These are phyloP conservation scores for Leucocoprinus sp. DNA, from an alignment of 768 basidiomycete species.

Conservation along the genomic window DNA sequence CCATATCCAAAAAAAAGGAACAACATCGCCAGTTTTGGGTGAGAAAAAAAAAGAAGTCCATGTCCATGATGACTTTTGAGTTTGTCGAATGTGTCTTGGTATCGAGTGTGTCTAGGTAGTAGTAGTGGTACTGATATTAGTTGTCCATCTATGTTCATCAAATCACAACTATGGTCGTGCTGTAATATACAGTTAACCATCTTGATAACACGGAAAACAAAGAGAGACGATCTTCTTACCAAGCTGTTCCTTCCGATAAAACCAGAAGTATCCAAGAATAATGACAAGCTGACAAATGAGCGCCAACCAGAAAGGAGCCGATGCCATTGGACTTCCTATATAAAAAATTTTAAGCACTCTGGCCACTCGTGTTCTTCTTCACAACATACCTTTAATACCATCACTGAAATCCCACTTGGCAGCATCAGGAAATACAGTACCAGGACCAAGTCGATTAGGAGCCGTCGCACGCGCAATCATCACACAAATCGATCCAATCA, in stretches of 20 bases:
- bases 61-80: constrained; percentile 10
- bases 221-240: constrained; percentile 32
- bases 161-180: constrained; percentile 30
- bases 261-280: constrained; percentile 91
- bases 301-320: constrained; percentile 84
- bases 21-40: constrained; percentile 7
- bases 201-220: neutral
- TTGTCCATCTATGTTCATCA: too few relatives aligned
- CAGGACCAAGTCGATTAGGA: constrained; percentile 83
- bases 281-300: constrained; percentile 74
- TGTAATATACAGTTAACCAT: constrained; percentile 11
- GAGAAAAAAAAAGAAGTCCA: constrained; percentile 2
- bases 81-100: constrained; percentile 1
- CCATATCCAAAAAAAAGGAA: constrained; percentile 5
- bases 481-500: constrained; percentile 84
- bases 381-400: constrained; percentile 43
- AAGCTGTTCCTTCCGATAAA: constrained; percentile 94
- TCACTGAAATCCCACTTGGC: constrained; percentile 83
- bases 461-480: constrained; percentile 91
- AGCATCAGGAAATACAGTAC: constrained; percentile 85
- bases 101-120: constrained; percentile 8
- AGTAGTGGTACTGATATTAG: too few relatives aligned
- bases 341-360: neutral
- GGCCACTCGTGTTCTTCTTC: neutral
- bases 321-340: constrained; percentile 70